Evolutionary conservation across 2,329 filamentous ascomycete genomes (phyloP).

Genomic region (Talaromyces verruculosus): DNA sequence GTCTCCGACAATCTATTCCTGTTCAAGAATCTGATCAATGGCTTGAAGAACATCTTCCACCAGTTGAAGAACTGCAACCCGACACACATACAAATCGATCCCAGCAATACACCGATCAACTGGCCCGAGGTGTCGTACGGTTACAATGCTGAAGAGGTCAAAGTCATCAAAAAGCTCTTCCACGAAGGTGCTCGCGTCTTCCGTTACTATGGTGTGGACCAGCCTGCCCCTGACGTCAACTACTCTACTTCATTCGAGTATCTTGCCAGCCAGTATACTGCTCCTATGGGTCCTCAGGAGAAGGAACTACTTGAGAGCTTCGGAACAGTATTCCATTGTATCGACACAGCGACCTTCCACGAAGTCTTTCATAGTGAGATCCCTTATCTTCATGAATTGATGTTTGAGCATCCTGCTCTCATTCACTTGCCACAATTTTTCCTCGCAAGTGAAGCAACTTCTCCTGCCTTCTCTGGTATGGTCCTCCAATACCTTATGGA

Average conservation of each 20-base stretch:
- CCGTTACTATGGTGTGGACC: slow-evolving; percentile 91
- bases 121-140: slow-evolving; percentile 96
- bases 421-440: slow-evolving; percentile 97
- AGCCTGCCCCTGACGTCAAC: slow-evolving; percentile 68
- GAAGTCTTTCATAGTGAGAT: slow-evolving; percentile 99
- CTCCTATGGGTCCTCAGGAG: slow-evolving; percentile 90
- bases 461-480: slow-evolving; percentile 97
- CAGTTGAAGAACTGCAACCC: slow-evolving; percentile 89
- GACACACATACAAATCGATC: slow-evolving; percentile 65
- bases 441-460: slow-evolving; percentile 96
- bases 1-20: slow-evolving; percentile 97
- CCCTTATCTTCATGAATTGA: slow-evolving; percentile 93
- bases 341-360: slow-evolving; percentile 96
- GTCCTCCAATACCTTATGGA: slow-evolving; percentile 96
- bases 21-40: slow-evolving; percentile 94
- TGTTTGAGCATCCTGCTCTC: slow-evolving; percentile 91
- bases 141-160: slow-evolving; percentile 94
- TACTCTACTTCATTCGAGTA: slow-evolving; percentile 84
- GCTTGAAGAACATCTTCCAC: slow-evolving; percentile 94
- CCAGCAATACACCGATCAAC: slow-evolving; percentile 75
- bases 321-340: slow-evolving; percentile 96
- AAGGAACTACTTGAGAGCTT: slow-evolving; percentile 97
- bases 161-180: slow-evolving; percentile 95
- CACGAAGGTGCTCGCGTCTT: slow-evolving; percentile 95
- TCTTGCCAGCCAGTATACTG: slow-evolving; percentile 92